Conservation (phyloP, 129 eudicot species). For the Apium graveolens region DNA sequence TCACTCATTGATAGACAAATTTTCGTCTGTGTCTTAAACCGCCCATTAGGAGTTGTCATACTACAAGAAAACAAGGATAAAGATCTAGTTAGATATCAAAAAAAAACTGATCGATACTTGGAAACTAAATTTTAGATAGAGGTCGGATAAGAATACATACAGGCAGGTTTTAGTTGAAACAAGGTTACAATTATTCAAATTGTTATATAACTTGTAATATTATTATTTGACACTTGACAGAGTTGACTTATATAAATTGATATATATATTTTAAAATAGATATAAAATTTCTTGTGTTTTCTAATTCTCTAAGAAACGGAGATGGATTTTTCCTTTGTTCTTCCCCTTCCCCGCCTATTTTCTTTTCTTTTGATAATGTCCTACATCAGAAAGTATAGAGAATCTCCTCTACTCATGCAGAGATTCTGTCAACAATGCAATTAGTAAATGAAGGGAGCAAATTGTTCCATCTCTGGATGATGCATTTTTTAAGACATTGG, state of each 20-base stretch:
- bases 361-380: neutral
- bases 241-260: neutral
- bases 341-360: neutral
- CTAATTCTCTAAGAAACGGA: neutral
- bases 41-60: constrained; percentile 99
- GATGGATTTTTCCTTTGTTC: neutral
- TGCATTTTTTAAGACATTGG: neutral
- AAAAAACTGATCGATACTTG: neutral
- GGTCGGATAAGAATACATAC: neutral
- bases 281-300: too few relatives aligned
- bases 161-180: neutral
- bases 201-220: too few relatives aligned
- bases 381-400: neutral
- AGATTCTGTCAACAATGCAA: neutral
- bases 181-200: neutral
- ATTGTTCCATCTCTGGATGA: neutral
- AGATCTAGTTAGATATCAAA: constrained; percentile 1
- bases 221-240: neutral
- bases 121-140: neutral
- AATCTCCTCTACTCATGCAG: neutral
- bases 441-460: neutral
- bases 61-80: constrained; percentile 30
- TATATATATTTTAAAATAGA: too few relatives aligned
- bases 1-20: constrained; percentile 95
- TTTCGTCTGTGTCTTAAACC: constrained; percentile 87